Conservation (phyloP, 116 monocot species). For the Dioscorea cayenensis region DNA sequence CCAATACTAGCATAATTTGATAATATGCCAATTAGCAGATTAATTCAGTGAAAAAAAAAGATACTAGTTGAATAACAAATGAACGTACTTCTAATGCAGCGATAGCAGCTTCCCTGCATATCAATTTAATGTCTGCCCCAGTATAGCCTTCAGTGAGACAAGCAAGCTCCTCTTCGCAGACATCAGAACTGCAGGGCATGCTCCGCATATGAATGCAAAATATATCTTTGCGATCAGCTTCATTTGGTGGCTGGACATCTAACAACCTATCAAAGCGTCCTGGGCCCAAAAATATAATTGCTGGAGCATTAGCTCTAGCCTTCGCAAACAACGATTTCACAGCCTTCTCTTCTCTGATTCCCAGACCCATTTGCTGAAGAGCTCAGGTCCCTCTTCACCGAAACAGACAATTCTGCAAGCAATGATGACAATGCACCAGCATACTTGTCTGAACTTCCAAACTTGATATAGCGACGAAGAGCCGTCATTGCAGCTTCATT, state of each 20-base stretch:
- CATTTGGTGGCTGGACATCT: conserved; percentile 83
- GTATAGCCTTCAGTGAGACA: conserved; percentile 76
- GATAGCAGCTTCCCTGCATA: conserved; percentile 71
- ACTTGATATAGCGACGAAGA: conserved; percentile 50
- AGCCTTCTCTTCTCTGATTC: conserved; percentile 99
- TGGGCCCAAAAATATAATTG: conserved; percentile 69
- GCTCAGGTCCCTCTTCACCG: conserved; percentile 63
- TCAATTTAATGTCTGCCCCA: conserved; percentile 86
- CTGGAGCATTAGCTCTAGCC: conserved; percentile 84
- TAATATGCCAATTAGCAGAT: neutral
- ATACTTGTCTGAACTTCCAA: conserved; percentile 10
- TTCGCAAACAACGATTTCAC: conserved; percentile 83
- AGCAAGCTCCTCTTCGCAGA: conserved; percentile 50
- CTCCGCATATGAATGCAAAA: too few species aligned
- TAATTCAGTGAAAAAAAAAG: too few species aligned
- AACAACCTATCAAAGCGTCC: conserved; percentile 88
- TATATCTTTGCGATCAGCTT: conserved; percentile 64
- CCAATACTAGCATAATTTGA: too few species aligned
- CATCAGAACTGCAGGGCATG: conserved; percentile 57
- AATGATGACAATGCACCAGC: neutral
- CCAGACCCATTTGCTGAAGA: conserved; percentile 97
- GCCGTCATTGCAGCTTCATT: conserved; percentile 81
- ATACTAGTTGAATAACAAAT: neutral
- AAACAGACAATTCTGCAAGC: conserved; percentile 27
- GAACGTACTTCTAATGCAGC: conserved; percentile 69